phyloP scores from a whole-genome alignment of 257 asterid genomes.

The Ballota nigra region DNA sequence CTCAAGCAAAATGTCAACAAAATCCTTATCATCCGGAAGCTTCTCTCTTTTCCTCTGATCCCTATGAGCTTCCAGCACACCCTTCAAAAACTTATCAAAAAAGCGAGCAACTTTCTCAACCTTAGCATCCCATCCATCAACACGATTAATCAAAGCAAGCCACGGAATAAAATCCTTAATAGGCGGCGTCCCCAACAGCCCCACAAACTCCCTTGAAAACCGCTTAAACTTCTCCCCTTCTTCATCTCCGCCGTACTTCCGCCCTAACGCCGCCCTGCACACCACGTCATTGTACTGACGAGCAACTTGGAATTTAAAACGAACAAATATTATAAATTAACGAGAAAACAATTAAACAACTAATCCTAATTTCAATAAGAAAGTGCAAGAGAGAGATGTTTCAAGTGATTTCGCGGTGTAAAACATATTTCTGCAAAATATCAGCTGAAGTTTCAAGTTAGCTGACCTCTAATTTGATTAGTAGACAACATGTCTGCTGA shows the following conservation, averaged over 20 bases:
- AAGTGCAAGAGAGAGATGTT: too few relatives aligned
- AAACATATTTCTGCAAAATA: too few relatives aligned
- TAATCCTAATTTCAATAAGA: too few relatives aligned
- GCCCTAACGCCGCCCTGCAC: slow-evolving; percentile 41
- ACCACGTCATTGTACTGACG: slow-evolving; percentile 33
- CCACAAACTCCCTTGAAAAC: slow-evolving; percentile 3
- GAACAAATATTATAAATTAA: too few relatives aligned
- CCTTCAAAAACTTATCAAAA: slow-evolving; percentile 43
- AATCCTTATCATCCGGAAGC: background rate
- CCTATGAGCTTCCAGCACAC: slow-evolving; percentile 35
- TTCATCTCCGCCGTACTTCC: slow-evolving; percentile 29
- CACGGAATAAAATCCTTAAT: slow-evolving; percentile 39
- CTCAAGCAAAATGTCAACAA: slow-evolving; percentile 46
- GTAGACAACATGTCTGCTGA: too few relatives aligned
- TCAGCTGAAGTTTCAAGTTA: too few relatives aligned
- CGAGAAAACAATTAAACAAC: too few relatives aligned
- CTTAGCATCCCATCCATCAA: slow-evolving; percentile 33
- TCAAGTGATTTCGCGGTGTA: too few relatives aligned
- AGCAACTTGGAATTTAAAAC: too few relatives aligned
- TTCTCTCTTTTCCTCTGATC: background rate
- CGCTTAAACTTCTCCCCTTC: slow-evolving; percentile 20
- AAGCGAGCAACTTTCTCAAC: slow-evolving; percentile 34
- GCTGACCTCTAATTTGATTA: too few relatives aligned
- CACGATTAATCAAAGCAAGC: slow-evolving; percentile 27
- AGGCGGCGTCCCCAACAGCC: slow-evolving; percentile 25